Conservation (phyloP, 352 stramenopile species). For the Phytophthora litchii region DNA sequence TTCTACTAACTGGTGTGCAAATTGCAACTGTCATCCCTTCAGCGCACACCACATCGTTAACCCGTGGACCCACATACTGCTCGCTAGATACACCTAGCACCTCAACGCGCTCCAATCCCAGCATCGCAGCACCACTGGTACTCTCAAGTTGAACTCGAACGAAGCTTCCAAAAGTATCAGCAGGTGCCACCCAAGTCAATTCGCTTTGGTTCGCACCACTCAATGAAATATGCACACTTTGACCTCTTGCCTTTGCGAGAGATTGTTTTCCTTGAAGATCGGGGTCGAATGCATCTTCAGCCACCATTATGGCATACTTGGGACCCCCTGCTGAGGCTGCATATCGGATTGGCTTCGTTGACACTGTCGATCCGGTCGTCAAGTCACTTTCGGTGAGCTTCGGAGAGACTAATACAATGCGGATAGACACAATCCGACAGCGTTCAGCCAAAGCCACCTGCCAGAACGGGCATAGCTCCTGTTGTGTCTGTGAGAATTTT, state of each 20-base stretch:
- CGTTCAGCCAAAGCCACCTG: constrained; percentile 45
- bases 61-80: constrained; percentile 60
- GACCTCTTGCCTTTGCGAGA: constrained; percentile 50
- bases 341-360: constrained; percentile 3
- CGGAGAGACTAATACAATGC: constrained; percentile 32
- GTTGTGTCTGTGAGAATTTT: constrained; percentile 64
- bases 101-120: constrained; percentile 52
- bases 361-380: constrained; percentile 10
- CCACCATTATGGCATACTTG: constrained; percentile 62
- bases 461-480: constrained; percentile 84
- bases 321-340: constrained; percentile 8
- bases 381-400: constrained; percentile 3
- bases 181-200: constrained; percentile 49
- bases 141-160: constrained; percentile 73
- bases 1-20: constrained; percentile 45
- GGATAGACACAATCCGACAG: constrained; percentile 52
- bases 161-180: constrained; percentile 62
- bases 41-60: constrained; percentile 59
- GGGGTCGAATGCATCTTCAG: constrained; percentile 58
- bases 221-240: constrained; percentile 59
- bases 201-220: constrained; percentile 29
- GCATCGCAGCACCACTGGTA: constrained; percentile 41
- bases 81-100: constrained; percentile 49
- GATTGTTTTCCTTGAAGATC: constrained; percentile 72
- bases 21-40: constrained; percentile 65